Base-by-base conservation (phyloP, 2,329 filamentous ascomycete species). In the Fusarium keratoplasticum region DNA sequence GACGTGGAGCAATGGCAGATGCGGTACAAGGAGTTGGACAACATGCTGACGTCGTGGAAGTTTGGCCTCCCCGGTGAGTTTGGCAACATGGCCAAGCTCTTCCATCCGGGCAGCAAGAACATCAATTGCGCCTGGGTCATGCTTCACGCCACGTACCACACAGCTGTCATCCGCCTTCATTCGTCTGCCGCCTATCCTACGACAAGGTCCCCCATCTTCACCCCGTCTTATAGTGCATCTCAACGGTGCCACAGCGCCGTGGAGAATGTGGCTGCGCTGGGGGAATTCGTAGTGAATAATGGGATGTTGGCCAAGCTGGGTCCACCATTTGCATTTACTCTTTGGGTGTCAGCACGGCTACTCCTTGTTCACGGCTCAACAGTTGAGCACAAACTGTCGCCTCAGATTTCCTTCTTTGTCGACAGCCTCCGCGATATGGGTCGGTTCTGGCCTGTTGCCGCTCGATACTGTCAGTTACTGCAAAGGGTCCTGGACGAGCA, bases 131-230 rank as follows among this genome's bases (percentile, higher is more conserved):
- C 92, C 61, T 95, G 95, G 93, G 91, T 98, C 60, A 97, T 97
- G 92, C 87, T 98, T 33, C 95, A 98, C 80, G 93, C 94, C 6
- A 95, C 95, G 1, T 97, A 95, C 79, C 94, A 97, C 82, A 97
- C 95, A 1, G 93, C 95, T 54, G 92, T 97, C 10, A 97, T 98
- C 76, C 91, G 95, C 38, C 88, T 98, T 27, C 95, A 98, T 84
- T 98, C 95, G 0, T 97, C 95, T 2, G 95, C 95, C 7, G 95
- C 95, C 2, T 98, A 98, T 81, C 95, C 95, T 5, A 97, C 95
- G 6, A 96, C 94, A 5, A 89, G 94, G 35, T 97, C 94, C 2
- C 92, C 93, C 14, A 95, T 97, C 61, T 98, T 98, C 84, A 95
- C 94, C 0, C 94, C 95, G 0, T 97, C 94, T 0, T 97, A 94